A percentile compares a stretch with the other conserved stretches of the same genome.
Conservation (phyloP, 495 filamentous ascomycete species). For the Acidiella bohemica region DNA sequence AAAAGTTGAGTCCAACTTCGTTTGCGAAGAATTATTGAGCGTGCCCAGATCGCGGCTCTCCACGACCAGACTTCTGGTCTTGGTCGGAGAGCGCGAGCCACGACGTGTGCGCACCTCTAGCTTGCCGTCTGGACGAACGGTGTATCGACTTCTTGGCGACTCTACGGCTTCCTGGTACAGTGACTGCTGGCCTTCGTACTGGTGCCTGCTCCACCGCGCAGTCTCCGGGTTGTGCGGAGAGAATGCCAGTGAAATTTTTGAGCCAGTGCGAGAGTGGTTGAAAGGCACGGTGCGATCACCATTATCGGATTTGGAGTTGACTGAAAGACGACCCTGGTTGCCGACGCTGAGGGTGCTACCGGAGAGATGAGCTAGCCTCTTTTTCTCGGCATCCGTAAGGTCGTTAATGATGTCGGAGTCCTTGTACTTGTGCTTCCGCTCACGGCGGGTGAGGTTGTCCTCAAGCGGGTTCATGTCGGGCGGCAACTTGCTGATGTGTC, state of each 20-base stretch:
- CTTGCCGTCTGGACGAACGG: slow-evolving; percentile 13
- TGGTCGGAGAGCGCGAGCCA: slow-evolving; percentile 18
- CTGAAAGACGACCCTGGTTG: slow-evolving; percentile 34
- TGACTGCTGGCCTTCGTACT: slow-evolving; percentile 29
- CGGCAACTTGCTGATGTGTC: slow-evolving; percentile 62
- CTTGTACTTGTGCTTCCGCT: slow-evolving; percentile 52
- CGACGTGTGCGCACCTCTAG: slow-evolving; percentile 28
- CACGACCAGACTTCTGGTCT: slow-evolving; percentile 2
- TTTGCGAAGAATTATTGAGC: neutral
- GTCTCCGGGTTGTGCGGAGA: slow-evolving; percentile 32
- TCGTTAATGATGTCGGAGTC: slow-evolving; percentile 52
- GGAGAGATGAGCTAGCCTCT: slow-evolving; percentile 30
- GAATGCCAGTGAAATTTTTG: slow-evolving; percentile 33
- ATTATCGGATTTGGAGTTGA: slow-evolving; percentile 43
- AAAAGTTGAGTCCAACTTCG: neutral
- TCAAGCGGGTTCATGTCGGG: slow-evolving; percentile 91
- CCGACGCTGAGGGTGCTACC: slow-evolving; percentile 34
- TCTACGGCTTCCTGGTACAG: slow-evolving; percentile 36
- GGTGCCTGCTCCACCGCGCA: slow-evolving; percentile 32
- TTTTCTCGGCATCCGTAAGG: slow-evolving; percentile 20
- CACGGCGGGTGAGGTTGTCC: slow-evolving; percentile 66
- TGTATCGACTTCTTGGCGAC: slow-evolving; percentile 32
- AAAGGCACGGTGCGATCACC: slow-evolving; percentile 55
- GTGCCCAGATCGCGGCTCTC: neutral
- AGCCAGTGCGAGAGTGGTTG: slow-evolving; percentile 54